phyloP scores from a whole-genome alignment of 1,284 basidiomycete genomes.

The Golubevia pallescens region DNA sequence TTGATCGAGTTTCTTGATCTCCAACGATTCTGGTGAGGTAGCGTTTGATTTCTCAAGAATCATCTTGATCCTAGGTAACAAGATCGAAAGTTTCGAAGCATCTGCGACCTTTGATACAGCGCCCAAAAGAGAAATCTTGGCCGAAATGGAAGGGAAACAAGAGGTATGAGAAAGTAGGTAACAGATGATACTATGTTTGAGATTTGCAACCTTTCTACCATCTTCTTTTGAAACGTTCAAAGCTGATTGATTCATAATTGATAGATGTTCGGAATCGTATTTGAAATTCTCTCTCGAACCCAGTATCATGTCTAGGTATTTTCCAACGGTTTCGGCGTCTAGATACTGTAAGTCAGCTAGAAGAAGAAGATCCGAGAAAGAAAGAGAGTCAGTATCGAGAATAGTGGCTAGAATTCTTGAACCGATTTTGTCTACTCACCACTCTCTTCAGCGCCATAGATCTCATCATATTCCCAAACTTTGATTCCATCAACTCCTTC shows the following conservation, averaged over 20 bases:
- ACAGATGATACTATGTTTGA: constrained; percentile 39
- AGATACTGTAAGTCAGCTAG: too few relatives aligned
- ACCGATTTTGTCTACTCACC: too few relatives aligned
- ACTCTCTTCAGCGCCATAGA: constrained; percentile 32
- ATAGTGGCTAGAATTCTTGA: too few relatives aligned
- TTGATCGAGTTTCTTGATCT: neutral
- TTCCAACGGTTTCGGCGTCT: too few relatives aligned
- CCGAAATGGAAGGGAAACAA: constrained; percentile 24
- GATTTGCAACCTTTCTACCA: constrained; percentile 2
- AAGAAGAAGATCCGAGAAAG: too few relatives aligned
- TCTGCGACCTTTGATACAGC: constrained; percentile 33
- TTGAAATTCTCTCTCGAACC: too few relatives aligned
- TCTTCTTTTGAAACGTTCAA: too few relatives aligned
- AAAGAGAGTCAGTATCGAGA: too few relatives aligned
- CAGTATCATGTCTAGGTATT: too few relatives aligned
- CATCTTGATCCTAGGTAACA: constrained; percentile 31
- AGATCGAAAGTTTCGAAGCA: constrained; percentile 34
- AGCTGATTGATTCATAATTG: too few relatives aligned
- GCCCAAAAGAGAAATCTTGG: constrained; percentile 33
- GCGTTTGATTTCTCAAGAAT: constrained; percentile 6
- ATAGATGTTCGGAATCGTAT: too few relatives aligned
- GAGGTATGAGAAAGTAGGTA: constrained; percentile 48
- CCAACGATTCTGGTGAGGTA: neutral
- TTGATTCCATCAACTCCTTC: constrained; percentile 14
- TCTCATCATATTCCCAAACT: constrained; percentile 45